Base-by-base conservation (phyloP, 148 eudicot species). In the Persicaria maculosa region DNA sequence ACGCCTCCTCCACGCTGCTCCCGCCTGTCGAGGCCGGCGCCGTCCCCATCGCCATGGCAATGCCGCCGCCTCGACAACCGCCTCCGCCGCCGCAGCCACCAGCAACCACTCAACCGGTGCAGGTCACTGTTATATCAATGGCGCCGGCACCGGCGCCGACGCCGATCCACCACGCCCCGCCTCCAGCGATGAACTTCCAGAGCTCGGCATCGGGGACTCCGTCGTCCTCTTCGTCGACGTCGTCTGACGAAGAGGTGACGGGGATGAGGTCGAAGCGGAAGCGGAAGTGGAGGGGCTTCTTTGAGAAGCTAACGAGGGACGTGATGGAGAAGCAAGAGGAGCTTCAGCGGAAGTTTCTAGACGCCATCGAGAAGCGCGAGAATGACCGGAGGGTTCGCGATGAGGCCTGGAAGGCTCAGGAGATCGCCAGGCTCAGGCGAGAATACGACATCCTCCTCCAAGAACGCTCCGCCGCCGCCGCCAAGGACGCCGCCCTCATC, bases 351-450 rank as follows among this genome's bases (percentile, higher is more conserved):
- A 76, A 61, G 45, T 76, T 76, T 19, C 45, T 76, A 44, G 74
- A 76, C 57, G 61, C 73, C 22, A 69, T 69, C 11, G 78, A 76
- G 53, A 76, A 69, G 78, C 11, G 78, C 44, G 78, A 76, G 78
- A 59, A 69, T 8, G 78, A 76, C 14, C 57, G 73, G 44, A 40
- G 55, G 65, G 72, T 55, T 15, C 54, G 74, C 40, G 78, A 68
- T 9, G 78, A 76, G 25, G 44, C 64, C 9, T 76, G 78, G 78
- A 76, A 76, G 73, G 57, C 44, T 47, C 78, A 76, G 72, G 78
- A 69, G 53, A 50, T 76, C 50, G 74, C 78, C 7, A 69, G 78
- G 36, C 65, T 68, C 17, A 55, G 20, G n/a, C 73, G 78, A n/a
- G 78, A 76, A 17, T 74, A 76, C 47, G 78, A 76, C 0, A 12